These are phyloP conservation scores for Chaetomiaceae sp. DNA, from an alignment of 2,329 filamentous ascomycete species.

Conservation along the genomic window DNA sequence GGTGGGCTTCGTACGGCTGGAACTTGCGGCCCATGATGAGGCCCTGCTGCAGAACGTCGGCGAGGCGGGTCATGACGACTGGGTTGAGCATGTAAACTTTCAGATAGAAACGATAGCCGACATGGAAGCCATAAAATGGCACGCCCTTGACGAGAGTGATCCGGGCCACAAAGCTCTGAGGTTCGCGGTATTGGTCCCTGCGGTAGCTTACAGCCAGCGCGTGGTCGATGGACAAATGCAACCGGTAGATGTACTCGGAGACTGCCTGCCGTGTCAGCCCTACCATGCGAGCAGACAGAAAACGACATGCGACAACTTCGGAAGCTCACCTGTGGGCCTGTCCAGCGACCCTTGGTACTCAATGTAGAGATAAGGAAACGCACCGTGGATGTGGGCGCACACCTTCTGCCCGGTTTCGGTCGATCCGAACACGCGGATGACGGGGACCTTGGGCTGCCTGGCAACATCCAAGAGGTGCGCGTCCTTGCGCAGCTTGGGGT, in stretches of 20 bases:
- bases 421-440: conserved; percentile 85
- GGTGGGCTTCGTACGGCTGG: conserved; percentile 89
- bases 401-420: conserved; percentile 95
- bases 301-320: neutral
- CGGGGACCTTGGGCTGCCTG: conserved; percentile 68
- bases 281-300: neutral
- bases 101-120: conserved; percentile 84
- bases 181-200: conserved; percentile 62
- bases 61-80: conserved; percentile 74
- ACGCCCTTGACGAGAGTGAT: conserved; percentile 89
- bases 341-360: conserved; percentile 69
- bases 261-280: conserved; percentile 42
- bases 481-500: conserved; percentile 68
- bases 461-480: conserved; percentile 51
- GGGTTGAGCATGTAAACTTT: conserved; percentile 96
- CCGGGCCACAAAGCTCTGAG: conserved; percentile 71
- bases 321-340: conserved; percentile 56
- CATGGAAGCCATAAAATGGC: conserved; percentile 92
- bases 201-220: conserved; percentile 82
- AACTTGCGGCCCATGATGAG: conserved; percentile 76
- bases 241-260: conserved; percentile 64
- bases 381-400: conserved; percentile 91
- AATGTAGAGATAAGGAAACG: conserved; percentile 91
- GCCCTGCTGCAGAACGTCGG: conserved; percentile 82
- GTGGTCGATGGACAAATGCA: conserved; percentile 86